Base-by-base conservation (phyloP, 1,284 basidiomycete genomes). In the Rhizopogon hawkerae region DNA sequence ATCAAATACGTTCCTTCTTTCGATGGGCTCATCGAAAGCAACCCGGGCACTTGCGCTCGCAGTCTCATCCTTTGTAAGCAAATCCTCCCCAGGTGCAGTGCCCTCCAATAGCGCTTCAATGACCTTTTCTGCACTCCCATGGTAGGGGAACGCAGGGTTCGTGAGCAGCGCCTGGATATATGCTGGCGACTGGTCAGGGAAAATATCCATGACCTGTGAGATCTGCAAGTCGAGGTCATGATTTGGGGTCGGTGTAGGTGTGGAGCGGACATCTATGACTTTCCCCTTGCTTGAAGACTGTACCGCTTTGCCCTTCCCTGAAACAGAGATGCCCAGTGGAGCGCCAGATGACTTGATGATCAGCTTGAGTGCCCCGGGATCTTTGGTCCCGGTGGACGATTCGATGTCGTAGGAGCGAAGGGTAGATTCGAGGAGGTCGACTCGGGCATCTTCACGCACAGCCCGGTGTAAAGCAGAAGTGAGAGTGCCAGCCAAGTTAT, bases 1-100 rank as follows among this genome's bases (percentile, higher is more conserved):
- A 56, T 90, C 83, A 57, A 86, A 90, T 0, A 89, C 71, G 54
- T 93, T 93, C 48, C 69, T 65, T 49, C 87, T 70, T 55, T 76
- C 74, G 38, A 64, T 68, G 3, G 52, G 54, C 34, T 38, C 49
- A 24, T 56, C 52, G 18, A 0, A 3, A 8, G 13, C 3, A n/a
- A 16, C 2, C 23, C n/a, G 14, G 10, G 34, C 16, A 26, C n/a
- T 21, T 8, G 8, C 11, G 14, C 52, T 49, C 23, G 33, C 29
- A 21, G n/a, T 18, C 11, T 35, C 23, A 38, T 41, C 23, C 7
- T 44, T 38, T 18, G 35, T 45, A 5, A 76, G 58, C 2, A 70
- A 71, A 24, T 71, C 74, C 16, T 70, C 67, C 1, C 60, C 52
- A 1, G 79, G 80, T 1, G 84, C 80, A 0, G 77, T 81, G 1